Evolutionary conservation across 192 early-diverging fungal species (phyloP).

Genomic region (Rhizophagus clarus): DNA sequence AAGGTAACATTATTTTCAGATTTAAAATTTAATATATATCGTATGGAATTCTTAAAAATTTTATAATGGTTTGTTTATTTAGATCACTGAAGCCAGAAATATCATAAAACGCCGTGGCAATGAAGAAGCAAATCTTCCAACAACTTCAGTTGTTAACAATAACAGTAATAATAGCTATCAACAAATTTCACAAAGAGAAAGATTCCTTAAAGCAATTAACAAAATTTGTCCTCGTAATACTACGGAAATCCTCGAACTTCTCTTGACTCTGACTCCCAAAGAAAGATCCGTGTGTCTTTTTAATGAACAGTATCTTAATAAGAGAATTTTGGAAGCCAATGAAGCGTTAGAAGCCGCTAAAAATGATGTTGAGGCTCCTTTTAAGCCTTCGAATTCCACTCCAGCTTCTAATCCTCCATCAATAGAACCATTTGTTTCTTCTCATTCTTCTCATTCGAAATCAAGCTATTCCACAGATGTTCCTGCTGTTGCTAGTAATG

Average conservation of each 20-base stretch:
- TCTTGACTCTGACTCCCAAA: constrained; percentile 46
- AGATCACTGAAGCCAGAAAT: constrained; percentile 27
- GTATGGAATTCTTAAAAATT: neutral
- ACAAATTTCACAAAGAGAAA: constrained; percentile 35
- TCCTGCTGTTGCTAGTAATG: neutral
- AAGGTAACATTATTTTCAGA: neutral
- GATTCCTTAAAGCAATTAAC: constrained; percentile 40
- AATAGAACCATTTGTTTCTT: neutral
- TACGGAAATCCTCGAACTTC: constrained; percentile 46
- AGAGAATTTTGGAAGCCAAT: constrained; percentile 40
- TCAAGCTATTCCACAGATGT: neutral
- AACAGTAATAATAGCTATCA: neutral
- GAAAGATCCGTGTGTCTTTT: constrained; percentile 50
- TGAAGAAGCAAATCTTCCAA: neutral
- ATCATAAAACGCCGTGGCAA: constrained; percentile 5
- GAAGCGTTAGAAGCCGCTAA: constrained; percentile 40
- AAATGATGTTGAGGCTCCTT: neutral
- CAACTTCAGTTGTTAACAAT: neutral
- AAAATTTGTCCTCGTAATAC: constrained; percentile 28
- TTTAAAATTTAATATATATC: too few species aligned
- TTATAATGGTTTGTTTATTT: neutral
- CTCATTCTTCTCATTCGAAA: neutral
- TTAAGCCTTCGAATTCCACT: neutral
- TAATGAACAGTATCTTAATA: constrained; percentile 44
- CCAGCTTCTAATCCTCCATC: constrained; percentile 13